phyloP scores from a whole-genome alignment of 192 early-diverging fungal species.

The Gonapodya prolifera region DNA sequence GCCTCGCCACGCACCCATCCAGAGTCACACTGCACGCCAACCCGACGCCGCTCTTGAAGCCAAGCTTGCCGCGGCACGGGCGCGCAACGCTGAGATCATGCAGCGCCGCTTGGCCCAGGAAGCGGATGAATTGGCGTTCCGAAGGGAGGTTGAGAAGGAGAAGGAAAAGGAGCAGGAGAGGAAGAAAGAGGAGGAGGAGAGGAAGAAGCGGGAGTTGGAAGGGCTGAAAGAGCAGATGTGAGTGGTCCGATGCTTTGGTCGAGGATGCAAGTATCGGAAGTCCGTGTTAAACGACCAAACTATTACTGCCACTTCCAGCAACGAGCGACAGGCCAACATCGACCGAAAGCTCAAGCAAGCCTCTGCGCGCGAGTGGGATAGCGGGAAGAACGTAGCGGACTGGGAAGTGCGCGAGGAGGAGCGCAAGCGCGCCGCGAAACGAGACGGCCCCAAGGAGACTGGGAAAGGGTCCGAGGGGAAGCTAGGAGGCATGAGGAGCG shows the following conservation, averaged over 20 bases:
- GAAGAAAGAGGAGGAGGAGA: background rate
- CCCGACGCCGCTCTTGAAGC: background rate
- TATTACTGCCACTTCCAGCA: background rate
- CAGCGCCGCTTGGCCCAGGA: background rate
- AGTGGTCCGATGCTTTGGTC: no score
- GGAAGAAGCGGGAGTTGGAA: background rate
- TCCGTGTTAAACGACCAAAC: background rate
- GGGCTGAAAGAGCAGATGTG: background rate
- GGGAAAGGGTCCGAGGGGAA: background rate
- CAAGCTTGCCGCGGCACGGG: background rate
- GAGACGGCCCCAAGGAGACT: background rate
- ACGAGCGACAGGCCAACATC: background rate
- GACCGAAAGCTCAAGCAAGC: background rate
- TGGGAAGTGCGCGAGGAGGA: background rate
- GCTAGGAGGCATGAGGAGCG: background rate
- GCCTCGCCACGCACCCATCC: background rate
- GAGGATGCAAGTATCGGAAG: background rate
- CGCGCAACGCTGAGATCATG: background rate
- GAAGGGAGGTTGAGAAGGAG: background rate
- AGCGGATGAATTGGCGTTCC: background rate
- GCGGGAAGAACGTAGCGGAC: background rate
- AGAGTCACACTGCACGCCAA: background rate
- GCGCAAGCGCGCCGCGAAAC: background rate
- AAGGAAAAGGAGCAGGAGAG: background rate
- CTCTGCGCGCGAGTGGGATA: background rate